phyloP scores from a whole-genome alignment of 208 protist species.

The Naegleria gruberi region DNA sequence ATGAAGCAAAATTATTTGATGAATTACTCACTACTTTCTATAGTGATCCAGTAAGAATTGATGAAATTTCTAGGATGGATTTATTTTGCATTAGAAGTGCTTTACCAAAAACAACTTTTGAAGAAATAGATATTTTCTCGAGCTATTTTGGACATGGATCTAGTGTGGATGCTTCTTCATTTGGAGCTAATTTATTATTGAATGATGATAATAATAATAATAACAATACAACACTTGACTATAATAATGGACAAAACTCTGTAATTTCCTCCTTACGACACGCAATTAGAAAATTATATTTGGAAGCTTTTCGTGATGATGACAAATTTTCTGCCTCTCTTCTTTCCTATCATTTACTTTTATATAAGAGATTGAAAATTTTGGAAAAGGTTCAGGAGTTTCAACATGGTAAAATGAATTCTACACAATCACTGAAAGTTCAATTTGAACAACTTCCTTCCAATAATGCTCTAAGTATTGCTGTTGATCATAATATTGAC shows the following conservation, averaged over 20 bases:
- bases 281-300: neutral
- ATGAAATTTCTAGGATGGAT: neutral
- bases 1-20: neutral
- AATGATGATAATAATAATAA: neutral
- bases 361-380: slow-evolving; percentile 15
- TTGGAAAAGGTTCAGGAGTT: slow-evolving; percentile 7
- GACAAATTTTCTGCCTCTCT: neutral
- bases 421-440: neutral
- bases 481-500: too few species aligned
- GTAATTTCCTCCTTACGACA: neutral
- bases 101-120: neutral
- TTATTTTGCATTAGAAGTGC: neutral
- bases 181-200: neutral
- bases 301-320: neutral
- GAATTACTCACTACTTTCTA: neutral
- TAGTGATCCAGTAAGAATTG: neutral
- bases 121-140: neutral
- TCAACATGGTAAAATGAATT: neutral
- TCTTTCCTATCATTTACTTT: neutral
- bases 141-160: neutral
- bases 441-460: neutral
- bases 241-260: neutral
- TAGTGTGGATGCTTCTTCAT: neutral
- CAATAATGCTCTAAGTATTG: neutral
- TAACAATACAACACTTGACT: neutral